phyloP scores from a whole-genome alignment of 2,329 filamentous ascomycete species.

The Cytospora leucostoma region DNA sequence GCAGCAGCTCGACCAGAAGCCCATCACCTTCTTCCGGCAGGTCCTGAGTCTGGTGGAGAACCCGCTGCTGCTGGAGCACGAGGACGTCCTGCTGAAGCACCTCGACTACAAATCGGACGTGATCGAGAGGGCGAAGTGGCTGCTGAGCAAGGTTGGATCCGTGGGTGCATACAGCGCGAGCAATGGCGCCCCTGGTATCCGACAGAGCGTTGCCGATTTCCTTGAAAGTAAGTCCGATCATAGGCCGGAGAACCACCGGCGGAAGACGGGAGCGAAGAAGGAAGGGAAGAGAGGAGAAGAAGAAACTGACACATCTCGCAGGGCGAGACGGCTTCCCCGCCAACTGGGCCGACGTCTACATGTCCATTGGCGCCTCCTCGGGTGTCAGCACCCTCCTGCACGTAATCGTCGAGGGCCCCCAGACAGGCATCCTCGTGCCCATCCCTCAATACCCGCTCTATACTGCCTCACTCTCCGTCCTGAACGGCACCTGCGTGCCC shows the following conservation, averaged over 20 bases:
- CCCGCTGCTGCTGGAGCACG: slow-evolving; percentile 78
- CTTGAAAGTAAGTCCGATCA: slow-evolving; percentile 68
- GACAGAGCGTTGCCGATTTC: slow-evolving; percentile 87
- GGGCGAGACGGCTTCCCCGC: slow-evolving; percentile 86
- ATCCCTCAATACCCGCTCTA: slow-evolving; percentile 99
- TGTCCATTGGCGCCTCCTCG: slow-evolving; percentile 87
- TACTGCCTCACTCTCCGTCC: slow-evolving; percentile 83
- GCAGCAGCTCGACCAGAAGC: slow-evolving; percentile 98
- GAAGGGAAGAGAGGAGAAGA: neutral
- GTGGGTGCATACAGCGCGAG: slow-evolving; percentile 97
- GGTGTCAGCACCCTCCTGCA: slow-evolving; percentile 93
- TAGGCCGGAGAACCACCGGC: too few relatives aligned
- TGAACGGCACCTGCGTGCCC: slow-evolving; percentile 84
- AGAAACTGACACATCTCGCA: slow-evolving; percentile 39
- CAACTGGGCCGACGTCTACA: slow-evolving; percentile 79
- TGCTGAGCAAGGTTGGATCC: slow-evolving; percentile 82
- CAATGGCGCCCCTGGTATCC: slow-evolving; percentile 82
- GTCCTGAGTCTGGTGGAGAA: slow-evolving; percentile 93
- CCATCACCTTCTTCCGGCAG: slow-evolving; percentile 98
- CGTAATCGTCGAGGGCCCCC: slow-evolving; percentile 76
- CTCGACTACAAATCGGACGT: slow-evolving; percentile 92
- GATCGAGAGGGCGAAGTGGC: slow-evolving; percentile 75
- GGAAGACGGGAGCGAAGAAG: neutral
- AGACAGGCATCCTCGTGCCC: slow-evolving; percentile 84
- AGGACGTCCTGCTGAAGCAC: slow-evolving; percentile 71